A percentile compares a stretch with the other conserved stretches of the same genome.
phyloP scores from a whole-genome alignment of 2,329 filamentous ascomycete genomes.

The Ophidiomyces ophidiicola region DNA sequence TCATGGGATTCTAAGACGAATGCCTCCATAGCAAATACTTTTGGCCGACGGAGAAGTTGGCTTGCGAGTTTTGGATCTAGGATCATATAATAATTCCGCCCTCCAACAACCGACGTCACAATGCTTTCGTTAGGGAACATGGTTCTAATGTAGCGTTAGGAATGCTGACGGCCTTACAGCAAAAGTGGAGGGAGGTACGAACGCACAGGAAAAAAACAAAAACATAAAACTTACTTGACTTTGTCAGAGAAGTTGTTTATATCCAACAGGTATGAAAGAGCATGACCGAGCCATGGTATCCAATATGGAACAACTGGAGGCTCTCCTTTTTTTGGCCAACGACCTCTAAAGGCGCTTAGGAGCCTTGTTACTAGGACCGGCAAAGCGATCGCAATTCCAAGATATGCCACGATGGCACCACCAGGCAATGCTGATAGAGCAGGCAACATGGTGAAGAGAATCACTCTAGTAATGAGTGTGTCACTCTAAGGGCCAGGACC shows the following conservation, averaged over 20 bases:
- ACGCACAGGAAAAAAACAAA: not conserved
- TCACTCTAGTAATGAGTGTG: too few species aligned
- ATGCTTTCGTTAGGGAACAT: constrained; percentile 9
- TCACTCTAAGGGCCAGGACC: too few species aligned
- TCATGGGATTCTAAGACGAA: constrained; percentile 13
- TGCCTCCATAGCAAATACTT: constrained; percentile 17
- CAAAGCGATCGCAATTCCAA: not conserved
- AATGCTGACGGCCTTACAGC: not conserved
- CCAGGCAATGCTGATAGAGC: not conserved
- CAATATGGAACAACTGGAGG: constrained; percentile 10
- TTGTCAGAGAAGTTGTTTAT: not conserved
- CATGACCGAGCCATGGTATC: constrained; percentile 11
- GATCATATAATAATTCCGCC: constrained; percentile 17
- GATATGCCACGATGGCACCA: not conserved
- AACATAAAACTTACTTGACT: constrained; percentile 2
- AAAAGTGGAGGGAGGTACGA: too few species aligned
- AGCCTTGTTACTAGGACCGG: constrained; percentile 10
- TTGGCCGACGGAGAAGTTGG: constrained; percentile 16
- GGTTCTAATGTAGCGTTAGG: constrained; percentile 4
- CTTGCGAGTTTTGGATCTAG: constrained; percentile 18
- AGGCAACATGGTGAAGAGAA: constrained; percentile 2
- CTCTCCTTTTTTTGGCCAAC: constrained; percentile 8
- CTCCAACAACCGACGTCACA: constrained; percentile 12
- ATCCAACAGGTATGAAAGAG: not conserved
- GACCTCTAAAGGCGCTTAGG: not conserved